phyloP scores from a whole-genome alignment of 2,329 filamentous ascomycete genomes.

The Hawksworthiomyces lignivorus region DNA sequence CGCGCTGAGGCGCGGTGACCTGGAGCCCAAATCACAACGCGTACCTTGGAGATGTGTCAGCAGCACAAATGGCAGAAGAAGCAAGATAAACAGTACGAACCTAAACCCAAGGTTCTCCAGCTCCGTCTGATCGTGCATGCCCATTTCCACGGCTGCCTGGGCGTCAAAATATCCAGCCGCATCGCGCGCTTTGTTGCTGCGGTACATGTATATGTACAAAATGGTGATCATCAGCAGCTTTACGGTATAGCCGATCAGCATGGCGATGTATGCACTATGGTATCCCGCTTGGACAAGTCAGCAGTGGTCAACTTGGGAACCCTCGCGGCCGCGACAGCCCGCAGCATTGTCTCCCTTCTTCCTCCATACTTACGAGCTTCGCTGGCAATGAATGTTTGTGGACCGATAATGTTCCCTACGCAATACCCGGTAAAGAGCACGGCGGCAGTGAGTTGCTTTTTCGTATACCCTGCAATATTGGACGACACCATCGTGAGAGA shows the following conservation, averaged over 20 bases:
- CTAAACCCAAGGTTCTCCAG: conserved; percentile 21
- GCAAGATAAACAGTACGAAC: conserved; percentile 11
- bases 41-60: too few relatives aligned
- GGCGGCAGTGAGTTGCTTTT: conserved; percentile 44
- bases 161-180: conserved; percentile 32
- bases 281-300: conserved; percentile 27
- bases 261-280: conserved; percentile 42
- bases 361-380: conserved; percentile 28
- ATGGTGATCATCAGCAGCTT: conserved; percentile 42
- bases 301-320: too few relatives aligned
- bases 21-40: too few relatives aligned
- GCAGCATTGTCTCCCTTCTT: too few relatives aligned
- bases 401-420: conserved; percentile 46
- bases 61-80: too few relatives aligned
- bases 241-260: conserved; percentile 47
- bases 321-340: too few relatives aligned
- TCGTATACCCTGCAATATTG: conserved; percentile 47
- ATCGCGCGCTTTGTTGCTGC: conserved; percentile 46
- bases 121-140: conserved; percentile 20
- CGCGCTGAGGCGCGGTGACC: too few relatives aligned
- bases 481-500: conserved; percentile 44
- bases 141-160: conserved; percentile 18
- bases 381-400: conserved; percentile 42
- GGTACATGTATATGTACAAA: conserved; percentile 48
- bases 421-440: conserved; percentile 46